A percentile compares a stretch with the other conserved stretches of the same genome.
phyloP scores from a whole-genome alignment of 805 yeast genomes.

The Saccharomycopsis capsularis region DNA sequence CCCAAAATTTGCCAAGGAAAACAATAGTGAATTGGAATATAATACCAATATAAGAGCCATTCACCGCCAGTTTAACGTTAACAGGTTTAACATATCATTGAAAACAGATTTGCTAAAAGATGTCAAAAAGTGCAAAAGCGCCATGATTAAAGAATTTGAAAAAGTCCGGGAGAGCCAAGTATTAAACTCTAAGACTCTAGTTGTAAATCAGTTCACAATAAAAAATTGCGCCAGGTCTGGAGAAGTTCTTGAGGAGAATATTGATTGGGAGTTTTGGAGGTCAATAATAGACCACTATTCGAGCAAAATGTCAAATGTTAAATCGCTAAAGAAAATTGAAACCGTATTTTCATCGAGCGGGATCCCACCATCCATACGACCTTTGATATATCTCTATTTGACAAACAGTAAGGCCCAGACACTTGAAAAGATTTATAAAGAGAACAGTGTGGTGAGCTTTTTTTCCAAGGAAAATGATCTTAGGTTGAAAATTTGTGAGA shows the following conservation, averaged over 20 bases:
- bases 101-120: slow-evolving; percentile 20
- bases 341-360: slow-evolving; percentile 12
- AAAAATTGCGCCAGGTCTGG: not conserved
- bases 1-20: not conserved
- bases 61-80: slow-evolving; percentile 20
- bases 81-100: slow-evolving; percentile 20
- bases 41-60: slow-evolving; percentile 14
- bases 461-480: slow-evolving; percentile 19
- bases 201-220: slow-evolving; percentile 8
- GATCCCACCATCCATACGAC: slow-evolving; percentile 11
- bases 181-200: slow-evolving; percentile 14
- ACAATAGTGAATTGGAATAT: slow-evolving; percentile 10
- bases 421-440: slow-evolving; percentile 19
- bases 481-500: slow-evolving; percentile 16
- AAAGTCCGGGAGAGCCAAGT: slow-evolving; percentile 9
- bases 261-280: slow-evolving; percentile 21
- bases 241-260: not conserved
- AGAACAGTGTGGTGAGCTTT: slow-evolving; percentile 15
- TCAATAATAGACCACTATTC: slow-evolving; percentile 19
- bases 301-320: slow-evolving; percentile 15
- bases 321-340: slow-evolving; percentile 14
- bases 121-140: slow-evolving; percentile 16
- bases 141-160: slow-evolving; percentile 11
- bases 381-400: slow-evolving; percentile 15
- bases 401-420: slow-evolving; percentile 18